Conservation (phyloP, 73 alveolate species). For the Paraurostyla sp. region DNA sequence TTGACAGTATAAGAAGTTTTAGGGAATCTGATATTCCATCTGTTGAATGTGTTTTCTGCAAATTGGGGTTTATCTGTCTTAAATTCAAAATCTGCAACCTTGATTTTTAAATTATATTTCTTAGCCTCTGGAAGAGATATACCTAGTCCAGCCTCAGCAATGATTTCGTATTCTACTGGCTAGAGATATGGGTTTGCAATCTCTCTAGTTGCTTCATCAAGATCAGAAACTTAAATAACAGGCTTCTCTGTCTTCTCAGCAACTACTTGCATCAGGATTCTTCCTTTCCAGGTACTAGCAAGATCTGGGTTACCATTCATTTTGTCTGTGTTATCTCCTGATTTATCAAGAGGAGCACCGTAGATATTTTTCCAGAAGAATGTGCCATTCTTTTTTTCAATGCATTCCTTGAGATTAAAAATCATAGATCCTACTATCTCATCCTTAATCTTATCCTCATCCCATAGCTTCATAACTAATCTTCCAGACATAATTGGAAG, state of each 20-base stretch:
- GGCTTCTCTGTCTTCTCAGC: conserved; percentile 84
- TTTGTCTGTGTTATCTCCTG: conserved; percentile 76
- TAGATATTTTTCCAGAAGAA: conserved; percentile 80
- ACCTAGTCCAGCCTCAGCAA: conserved; percentile 56
- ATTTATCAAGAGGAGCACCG: conserved; percentile 85
- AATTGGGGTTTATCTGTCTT: conserved; percentile 43
- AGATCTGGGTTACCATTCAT: conserved; percentile 86
- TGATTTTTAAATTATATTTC: conserved; percentile 52
- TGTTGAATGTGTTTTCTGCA: conserved; percentile 35
- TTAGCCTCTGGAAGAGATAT: conserved; percentile 43
- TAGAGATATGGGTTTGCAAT: conserved; percentile 42
- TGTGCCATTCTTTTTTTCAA: neutral
- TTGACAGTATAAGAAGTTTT: conserved; percentile 4
- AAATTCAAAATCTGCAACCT: conserved; percentile 27
- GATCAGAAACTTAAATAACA: conserved; percentile 37
- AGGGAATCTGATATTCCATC: conserved; percentile 50
- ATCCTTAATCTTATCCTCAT: conserved; percentile 68
- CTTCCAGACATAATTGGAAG: conserved; percentile 78
- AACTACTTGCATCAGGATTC: conserved; percentile 77
- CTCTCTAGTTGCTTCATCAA: conserved; percentile 53
- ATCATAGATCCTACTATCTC: conserved; percentile 63
- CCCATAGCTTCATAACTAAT: conserved; percentile 69
- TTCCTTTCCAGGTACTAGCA: conserved; percentile 90
- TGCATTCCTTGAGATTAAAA: conserved; percentile 30
- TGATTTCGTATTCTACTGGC: conserved; percentile 39